Conservation (phyloP, 192 early-diverging fungal species). For the Piromyces finnis region DNA sequence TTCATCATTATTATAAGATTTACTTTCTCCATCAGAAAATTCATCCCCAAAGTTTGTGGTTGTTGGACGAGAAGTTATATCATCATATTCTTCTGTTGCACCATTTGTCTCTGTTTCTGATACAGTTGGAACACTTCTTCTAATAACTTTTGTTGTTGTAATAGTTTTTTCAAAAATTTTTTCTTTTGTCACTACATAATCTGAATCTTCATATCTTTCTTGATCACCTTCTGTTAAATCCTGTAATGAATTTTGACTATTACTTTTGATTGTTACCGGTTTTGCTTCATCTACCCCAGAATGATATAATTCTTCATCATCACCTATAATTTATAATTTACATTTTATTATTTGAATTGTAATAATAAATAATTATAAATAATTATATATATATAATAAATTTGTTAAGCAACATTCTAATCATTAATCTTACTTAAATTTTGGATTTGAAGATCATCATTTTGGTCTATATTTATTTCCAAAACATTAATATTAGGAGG, state of each 20-base stretch:
- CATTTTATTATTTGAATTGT: too few species aligned
- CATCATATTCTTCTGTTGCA: background rate
- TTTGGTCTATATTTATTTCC: too few species aligned
- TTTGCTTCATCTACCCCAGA: background rate
- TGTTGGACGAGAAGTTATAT: background rate
- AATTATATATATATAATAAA: too few species aligned
- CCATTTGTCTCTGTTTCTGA: background rate
- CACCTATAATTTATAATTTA: background rate
- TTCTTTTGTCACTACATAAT: background rate
- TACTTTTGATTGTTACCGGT: background rate
- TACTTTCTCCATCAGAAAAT: too few species aligned
- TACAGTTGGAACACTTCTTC: background rate
- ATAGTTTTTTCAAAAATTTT: background rate
- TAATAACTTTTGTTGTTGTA: background rate
- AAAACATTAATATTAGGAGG: too few species aligned
- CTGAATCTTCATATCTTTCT: background rate
- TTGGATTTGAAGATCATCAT: too few species aligned
- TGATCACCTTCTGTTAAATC: background rate
- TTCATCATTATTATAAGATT: too few species aligned
- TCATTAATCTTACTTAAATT: too few species aligned
- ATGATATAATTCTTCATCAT: background rate
- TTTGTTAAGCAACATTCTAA: too few species aligned
- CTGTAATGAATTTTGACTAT: background rate
- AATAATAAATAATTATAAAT: too few species aligned
- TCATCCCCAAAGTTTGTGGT: too few species aligned